These are phyloP conservation scores for Lolium perenne DNA, from an alignment of 176 grass and related monocot genomes.

Conservation along the genomic window DNA sequence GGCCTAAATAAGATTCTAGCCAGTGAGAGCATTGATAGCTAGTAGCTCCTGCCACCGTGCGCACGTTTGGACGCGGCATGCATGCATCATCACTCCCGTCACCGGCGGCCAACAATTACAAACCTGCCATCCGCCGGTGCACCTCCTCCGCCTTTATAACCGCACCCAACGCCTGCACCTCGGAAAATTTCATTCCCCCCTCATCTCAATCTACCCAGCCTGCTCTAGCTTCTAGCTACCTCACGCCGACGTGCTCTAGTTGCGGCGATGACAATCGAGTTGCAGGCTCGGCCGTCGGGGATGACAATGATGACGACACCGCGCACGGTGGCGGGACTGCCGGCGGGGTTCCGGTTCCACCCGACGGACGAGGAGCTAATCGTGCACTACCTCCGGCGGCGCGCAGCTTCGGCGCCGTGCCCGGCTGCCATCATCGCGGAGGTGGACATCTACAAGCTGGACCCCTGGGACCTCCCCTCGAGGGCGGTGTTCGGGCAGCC, in stretches of 20 bases:
- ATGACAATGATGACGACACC: background rate
- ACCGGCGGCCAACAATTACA: slow-evolving; percentile 27
- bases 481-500: slow-evolving; percentile 41
- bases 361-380: slow-evolving; percentile 66
- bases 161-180: background rate
- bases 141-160: slow-evolving; percentile 20
- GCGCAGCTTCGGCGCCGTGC: slow-evolving; percentile 40
- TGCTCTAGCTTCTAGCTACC: background rate
- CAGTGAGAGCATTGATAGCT: too few species aligned
- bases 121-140: background rate
- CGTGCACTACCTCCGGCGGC: slow-evolving; percentile 56
- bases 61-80: background rate
- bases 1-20: too few species aligned
- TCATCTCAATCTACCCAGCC: background rate
- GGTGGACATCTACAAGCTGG: slow-evolving; percentile 65
- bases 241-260: background rate
- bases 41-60: too few species aligned
- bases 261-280: slow-evolving; percentile 21
- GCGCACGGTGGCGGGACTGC: slow-evolving; percentile 25
- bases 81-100: slow-evolving; percentile 23
- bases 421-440: slow-evolving; percentile 51
- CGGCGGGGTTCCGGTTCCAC: slow-evolving; percentile 62
- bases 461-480: slow-evolving; percentile 56
- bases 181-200: background rate
- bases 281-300: background rate